A percentile compares a stretch with the other conserved stretches of the same genome.
Conservation (phyloP, 2,329 filamentous ascomycete species). For the Camillea tinctor region DNA sequence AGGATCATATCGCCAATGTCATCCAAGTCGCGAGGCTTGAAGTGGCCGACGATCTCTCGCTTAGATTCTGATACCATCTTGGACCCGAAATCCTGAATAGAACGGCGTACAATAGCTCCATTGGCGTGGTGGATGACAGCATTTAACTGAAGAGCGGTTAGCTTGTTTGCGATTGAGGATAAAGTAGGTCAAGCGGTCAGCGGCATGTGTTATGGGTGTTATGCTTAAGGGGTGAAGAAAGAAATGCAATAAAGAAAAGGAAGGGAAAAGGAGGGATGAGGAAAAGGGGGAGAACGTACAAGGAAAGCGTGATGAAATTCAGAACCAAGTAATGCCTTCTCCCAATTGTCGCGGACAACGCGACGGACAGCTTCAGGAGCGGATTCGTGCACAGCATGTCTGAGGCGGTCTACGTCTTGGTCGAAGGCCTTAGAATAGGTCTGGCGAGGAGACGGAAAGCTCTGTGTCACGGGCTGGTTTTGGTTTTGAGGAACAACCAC, state of each 20-base stretch:
- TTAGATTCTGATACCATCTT: conserved; percentile 43
- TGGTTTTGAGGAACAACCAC: background rate
- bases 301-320: conserved; percentile 54
- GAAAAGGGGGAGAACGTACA: conserved; percentile 38
- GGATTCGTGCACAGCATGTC: conserved; percentile 40
- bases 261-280: conserved; percentile 6
- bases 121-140: conserved; percentile 46
- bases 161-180: conserved; percentile 7
- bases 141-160: conserved; percentile 41
- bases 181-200: no score
- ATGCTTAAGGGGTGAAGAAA: no score
- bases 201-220: no score
- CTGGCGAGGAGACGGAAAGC: conserved; percentile 37
- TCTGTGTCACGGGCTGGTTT: background rate
- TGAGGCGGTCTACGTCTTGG: conserved; percentile 40
- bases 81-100: conserved; percentile 46
- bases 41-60: conserved; percentile 40
- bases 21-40: conserved; percentile 44
- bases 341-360: conserved; percentile 50
- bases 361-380: conserved; percentile 47
- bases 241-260: background rate
- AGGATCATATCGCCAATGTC: conserved; percentile 44
- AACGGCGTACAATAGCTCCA: conserved; percentile 35
- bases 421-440: conserved; percentile 33
- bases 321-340: conserved; percentile 48